phyloP scores from a whole-genome alignment of 2,329 filamentous ascomycete species.

The Colletotrichum limetticola region DNA sequence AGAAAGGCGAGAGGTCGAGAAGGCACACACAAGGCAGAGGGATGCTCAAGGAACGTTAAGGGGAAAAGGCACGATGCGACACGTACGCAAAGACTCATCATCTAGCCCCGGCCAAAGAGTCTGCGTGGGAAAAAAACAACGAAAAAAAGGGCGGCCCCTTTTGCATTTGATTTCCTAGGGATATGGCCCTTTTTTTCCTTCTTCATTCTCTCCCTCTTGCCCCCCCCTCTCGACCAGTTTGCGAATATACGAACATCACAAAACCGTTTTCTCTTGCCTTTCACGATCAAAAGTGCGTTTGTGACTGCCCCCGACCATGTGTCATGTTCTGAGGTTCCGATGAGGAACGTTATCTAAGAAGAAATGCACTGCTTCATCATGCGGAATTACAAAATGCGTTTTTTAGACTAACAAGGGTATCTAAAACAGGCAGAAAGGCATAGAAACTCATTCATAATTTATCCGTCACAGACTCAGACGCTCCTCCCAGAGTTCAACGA shows the following conservation, averaged over 20 bases:
- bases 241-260: constrained; percentile 8
- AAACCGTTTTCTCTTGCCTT: constrained; percentile 5
- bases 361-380: background rate
- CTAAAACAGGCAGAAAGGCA: constrained; percentile 13
- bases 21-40: background rate
- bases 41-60: constrained; percentile 18
- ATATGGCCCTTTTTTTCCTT: constrained; percentile 17
- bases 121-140: background rate
- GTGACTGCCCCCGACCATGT: too few species aligned
- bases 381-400: background rate
- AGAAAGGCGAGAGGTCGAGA: background rate
- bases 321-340: too few species aligned
- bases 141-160: constrained; percentile 32
- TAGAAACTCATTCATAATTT: background rate
- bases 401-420: constrained; percentile 28
- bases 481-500: constrained; percentile 79
- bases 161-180: constrained; percentile 30
- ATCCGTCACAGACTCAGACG: constrained; percentile 58
- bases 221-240: constrained; percentile 1
- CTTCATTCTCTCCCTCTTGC: background rate
- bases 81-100: too few species aligned
- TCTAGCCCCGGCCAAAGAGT: constrained; percentile 17
- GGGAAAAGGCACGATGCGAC: background rate
- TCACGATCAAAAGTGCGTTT: background rate
- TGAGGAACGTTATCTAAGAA: too few species aligned